Evolutionary conservation across 192 early-diverging fungal genomes (phyloP), one percentile per base, ranked within the genome.

Genomic region (Coemansia sp.): DNA sequence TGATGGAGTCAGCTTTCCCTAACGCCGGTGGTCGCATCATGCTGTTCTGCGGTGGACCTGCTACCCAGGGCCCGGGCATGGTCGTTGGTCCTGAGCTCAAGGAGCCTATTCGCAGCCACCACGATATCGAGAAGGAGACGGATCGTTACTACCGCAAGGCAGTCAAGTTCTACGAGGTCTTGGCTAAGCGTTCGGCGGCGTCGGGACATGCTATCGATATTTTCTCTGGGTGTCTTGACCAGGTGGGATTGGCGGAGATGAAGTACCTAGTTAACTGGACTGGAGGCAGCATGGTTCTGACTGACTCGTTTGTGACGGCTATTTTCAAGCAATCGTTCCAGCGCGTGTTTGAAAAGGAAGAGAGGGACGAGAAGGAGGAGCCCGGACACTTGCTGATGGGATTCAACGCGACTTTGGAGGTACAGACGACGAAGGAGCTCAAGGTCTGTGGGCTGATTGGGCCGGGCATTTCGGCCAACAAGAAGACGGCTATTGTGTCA

Each of bases 281-380:
- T 3, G 95, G 93, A 67, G 97, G 97, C 35, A 86, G 80, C 69
- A 97, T 99, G 89, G 91, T 96, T 57, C 84, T 99, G 26, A 88
- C 96, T 3, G 97, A 99, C 79, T 93, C 94, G 59, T 99, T 97
- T 84, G 93, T 88, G 51, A 95, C 92, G 23, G 82, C 91, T 16
- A 94, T 99, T 51, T 99, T 99, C 88, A 99, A 97, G 84, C 93
- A 97, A 81, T 94, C 93, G 65, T 98, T 98, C 86, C 92, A 95
- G 70, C 87, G 94, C 39, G 65, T 98, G 38, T 96, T 99, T 79
- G 87, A 88, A 66, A 97, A 96, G 83, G 95, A 99, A 69, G 51
- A 55, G 51, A 33, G 13, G 51, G 51, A 51, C 20, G 48, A 55
- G 5, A 28, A 51, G 24, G 48, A 31, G 24, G 85, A 69, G 18